A percentile compares a stretch with the other conserved stretches of the same genome.
Conservation (phyloP, 1,139 yeast genomes). For the Taphrina confusa region DNA sequence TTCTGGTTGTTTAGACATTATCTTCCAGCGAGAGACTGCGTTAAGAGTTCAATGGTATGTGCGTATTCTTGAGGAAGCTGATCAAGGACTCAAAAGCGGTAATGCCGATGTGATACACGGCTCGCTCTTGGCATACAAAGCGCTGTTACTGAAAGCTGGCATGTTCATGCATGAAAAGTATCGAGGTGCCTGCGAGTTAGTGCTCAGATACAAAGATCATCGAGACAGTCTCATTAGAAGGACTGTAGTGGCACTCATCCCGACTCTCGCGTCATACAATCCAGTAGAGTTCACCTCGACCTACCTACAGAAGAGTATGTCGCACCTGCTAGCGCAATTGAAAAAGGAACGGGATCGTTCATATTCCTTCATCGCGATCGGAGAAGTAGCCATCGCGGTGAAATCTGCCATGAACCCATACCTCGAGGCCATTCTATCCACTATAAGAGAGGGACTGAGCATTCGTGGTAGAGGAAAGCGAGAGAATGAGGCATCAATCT, state of each 20-base stretch:
- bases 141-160: slow-evolving; percentile 66
- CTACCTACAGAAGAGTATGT: slow-evolving; percentile 76
- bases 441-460: slow-evolving; percentile 76
- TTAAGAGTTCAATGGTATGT: slow-evolving; percentile 73
- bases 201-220: slow-evolving; percentile 74
- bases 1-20: slow-evolving; percentile 72
- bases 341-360: slow-evolving; percentile 77
- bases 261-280: slow-evolving; percentile 77
- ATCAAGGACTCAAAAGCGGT: slow-evolving; percentile 53
- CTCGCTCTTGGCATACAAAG: slow-evolving; percentile 77
- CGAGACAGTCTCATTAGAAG: slow-evolving; percentile 73
- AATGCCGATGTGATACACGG: slow-evolving; percentile 80
- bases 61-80: slow-evolving; percentile 65
- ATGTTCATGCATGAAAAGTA: slow-evolving; percentile 70
- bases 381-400: slow-evolving; percentile 79
- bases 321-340: slow-evolving; percentile 74
- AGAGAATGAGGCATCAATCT: slow-evolving; percentile 83
- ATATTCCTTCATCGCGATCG: slow-evolving; percentile 77
- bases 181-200: slow-evolving; percentile 73
- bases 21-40: slow-evolving; percentile 74
- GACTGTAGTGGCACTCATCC: slow-evolving; percentile 79
- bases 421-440: slow-evolving; percentile 79
- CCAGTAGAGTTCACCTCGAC: slow-evolving; percentile 74
- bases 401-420: slow-evolving; percentile 86
- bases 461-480: slow-evolving; percentile 66